A percentile compares a stretch with the other conserved stretches of the same genome.
phyloP scores from a whole-genome alignment of 441 rosid genomes.

The Oxalis stricta region DNA sequence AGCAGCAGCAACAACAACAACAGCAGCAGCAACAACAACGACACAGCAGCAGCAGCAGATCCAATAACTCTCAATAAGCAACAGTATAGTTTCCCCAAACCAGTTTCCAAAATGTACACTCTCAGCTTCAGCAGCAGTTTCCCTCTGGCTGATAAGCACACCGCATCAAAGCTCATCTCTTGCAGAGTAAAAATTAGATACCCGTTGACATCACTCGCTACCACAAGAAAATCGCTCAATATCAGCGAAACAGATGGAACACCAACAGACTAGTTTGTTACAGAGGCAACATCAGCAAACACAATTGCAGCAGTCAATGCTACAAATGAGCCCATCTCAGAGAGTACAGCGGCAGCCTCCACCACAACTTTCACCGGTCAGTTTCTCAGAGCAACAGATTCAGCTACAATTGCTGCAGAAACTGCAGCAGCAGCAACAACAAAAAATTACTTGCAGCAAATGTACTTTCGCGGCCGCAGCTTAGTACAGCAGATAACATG shows the following conservation, averaged over 20 bases:
- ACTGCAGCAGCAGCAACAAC: constrained; percentile 55
- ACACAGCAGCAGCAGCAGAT: constrained; percentile 32
- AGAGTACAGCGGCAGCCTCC: constrained; percentile 44
- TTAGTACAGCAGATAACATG: constrained; percentile 39
- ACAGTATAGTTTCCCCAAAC: constrained; percentile 22
- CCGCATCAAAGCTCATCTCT: constrained; percentile 26
- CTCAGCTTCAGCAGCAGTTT: constrained; percentile 69
- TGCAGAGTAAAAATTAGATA: constrained; percentile 32
- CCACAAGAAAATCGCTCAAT: constrained; percentile 60
- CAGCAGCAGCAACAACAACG: constrained; percentile 22
- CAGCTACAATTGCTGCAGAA: constrained; percentile 74
- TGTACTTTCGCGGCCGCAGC: constrained; percentile 48
- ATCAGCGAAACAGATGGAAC: constrained; percentile 61
- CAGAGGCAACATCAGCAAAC: constrained; percentile 57
- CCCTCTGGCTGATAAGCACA: constrained; percentile 37
- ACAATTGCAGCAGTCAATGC: constrained; percentile 41
- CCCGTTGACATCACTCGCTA: constrained; percentile 39
- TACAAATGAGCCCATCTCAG: constrained; percentile 52
- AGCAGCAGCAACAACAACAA: constrained; percentile 18
- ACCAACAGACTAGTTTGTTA: constrained; percentile 36
- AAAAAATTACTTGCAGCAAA: constrained; percentile 48
- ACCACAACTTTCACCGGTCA: constrained; percentile 42
- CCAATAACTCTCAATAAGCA: constrained; percentile 39
- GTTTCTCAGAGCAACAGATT: constrained; percentile 63
- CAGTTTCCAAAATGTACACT: constrained; percentile 28